Conservation (phyloP, 1,139 yeast species). For the Blastobotrys petasosporus region DNA sequence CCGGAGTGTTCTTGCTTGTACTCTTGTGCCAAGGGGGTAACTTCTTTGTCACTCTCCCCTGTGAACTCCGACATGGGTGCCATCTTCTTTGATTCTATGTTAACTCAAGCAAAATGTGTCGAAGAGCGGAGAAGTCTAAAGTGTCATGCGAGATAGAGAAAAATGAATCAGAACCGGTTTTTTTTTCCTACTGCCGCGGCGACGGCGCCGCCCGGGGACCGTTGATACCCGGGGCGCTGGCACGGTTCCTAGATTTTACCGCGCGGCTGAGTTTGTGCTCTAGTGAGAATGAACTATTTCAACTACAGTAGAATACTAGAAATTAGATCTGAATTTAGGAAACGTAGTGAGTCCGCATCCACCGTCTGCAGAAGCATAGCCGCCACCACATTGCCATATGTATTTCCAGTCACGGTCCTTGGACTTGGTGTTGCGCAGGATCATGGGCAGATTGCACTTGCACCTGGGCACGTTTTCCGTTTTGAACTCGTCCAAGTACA, state of each 20-base stretch:
- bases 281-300: too few relatives aligned
- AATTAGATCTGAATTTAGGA: slow-evolving; percentile 13
- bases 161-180: too few relatives aligned
- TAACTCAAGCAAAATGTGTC: neutral
- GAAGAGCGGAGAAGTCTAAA: neutral
- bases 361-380: slow-evolving; percentile 3
- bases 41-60: neutral
- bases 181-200: too few relatives aligned
- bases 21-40: neutral
- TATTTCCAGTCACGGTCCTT: slow-evolving; percentile 26
- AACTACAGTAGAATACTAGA: too few relatives aligned
- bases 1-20: slow-evolving; percentile 7
- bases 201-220: too few relatives aligned
- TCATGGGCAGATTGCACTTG: slow-evolving; percentile 42
- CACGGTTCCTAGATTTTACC: too few relatives aligned
- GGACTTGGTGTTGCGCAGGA: slow-evolving; percentile 32
- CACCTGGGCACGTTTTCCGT: slow-evolving; percentile 45
- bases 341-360: slow-evolving; percentile 19
- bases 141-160: too few relatives aligned
- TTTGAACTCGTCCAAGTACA: slow-evolving; percentile 38
- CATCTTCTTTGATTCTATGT: neutral
- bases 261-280: too few relatives aligned
- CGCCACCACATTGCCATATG: slow-evolving; percentile 41
- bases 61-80: neutral
- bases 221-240: too few relatives aligned